Base-by-base conservation (phyloP, 169 alveolate genomes). In the Plasmodium berghei region DNA sequence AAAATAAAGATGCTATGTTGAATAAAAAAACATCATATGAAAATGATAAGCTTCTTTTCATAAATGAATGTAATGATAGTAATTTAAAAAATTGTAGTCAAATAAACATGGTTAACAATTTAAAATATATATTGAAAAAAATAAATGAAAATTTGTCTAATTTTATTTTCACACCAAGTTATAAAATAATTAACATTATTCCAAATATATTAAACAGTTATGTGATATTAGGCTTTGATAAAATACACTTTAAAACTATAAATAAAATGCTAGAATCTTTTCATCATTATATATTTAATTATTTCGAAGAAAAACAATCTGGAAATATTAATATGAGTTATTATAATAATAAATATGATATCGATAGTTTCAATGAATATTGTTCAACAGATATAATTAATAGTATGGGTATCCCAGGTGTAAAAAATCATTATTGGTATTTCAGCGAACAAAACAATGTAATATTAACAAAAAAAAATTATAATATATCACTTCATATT, bases 171-270 rank as follows among this genome's bases (percentile, higher is more conserved):
- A 0, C 20, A 4, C 89, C 89, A 63, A 63, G 45, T 52, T 77
- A 63, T 42, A 55, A 77, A 77, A 58, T 77, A 46, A 70, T 70
- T 58, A 63, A 64, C 16, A 56, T 77, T 55, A 77, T 77, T 46
- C 69, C 80, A 16, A 77, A 77, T 18, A 40, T 77, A 20, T 58
- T 77, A 24, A 49, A 58, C 46, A 63, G 77, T 34, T 77, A 77
- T 22, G 22, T 48, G 3, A 16, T 77, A 24, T 24, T 77, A 56
- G 89, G 89, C 1, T 77, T 77, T 77, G 77, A 62, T 22, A 77
- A 77, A 63, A 77, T 77, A 48, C 77, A 77, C 54, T 58, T 77
- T 64, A 77, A 77, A 26, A 77, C 49, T 77, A 40, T 77, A 70
- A 77, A 77, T 24, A 63, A 63, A 22, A 16, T 77, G 46, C 26